Conservation (phyloP, 2,329 filamentous ascomycete genomes). For the Calonectria multiphialidica region DNA sequence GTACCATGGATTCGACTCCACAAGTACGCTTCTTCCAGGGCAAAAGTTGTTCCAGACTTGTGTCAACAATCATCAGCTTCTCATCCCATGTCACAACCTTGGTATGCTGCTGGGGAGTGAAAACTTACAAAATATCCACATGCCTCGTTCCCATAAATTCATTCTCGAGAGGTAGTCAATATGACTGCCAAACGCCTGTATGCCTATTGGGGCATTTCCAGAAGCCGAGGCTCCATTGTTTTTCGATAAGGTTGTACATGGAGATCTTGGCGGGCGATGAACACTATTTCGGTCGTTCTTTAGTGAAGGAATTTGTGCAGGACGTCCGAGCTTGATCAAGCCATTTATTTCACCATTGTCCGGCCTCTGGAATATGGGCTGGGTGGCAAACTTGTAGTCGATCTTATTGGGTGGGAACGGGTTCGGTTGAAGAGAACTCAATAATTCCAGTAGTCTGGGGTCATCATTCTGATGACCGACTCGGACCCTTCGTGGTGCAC, state of each 20-base stretch:
- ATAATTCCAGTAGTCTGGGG: too few relatives aligned
- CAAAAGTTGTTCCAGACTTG: conserved; percentile 4
- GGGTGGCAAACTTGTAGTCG: not conserved
- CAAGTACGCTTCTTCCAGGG: not conserved
- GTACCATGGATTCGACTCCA: conserved; percentile 6
- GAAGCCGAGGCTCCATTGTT: not conserved
- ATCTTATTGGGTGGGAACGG: not conserved
- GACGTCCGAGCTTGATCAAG: not conserved
- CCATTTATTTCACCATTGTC: not conserved
- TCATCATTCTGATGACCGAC: not conserved
- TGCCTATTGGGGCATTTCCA: not conserved
- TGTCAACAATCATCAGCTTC: not conserved
- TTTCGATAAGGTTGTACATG: not conserved
- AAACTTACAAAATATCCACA: conserved; percentile 1
- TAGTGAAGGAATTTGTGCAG: not conserved
- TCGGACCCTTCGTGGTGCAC: not conserved
- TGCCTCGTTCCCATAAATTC: not conserved
- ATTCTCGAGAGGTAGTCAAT: not conserved
- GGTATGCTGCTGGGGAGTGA: not conserved
- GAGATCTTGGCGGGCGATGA: not conserved
- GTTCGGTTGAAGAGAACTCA: not conserved
- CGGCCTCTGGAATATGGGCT: not conserved
- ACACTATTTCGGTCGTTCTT: not conserved
- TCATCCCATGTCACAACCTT: not conserved
- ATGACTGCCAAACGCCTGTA: not conserved